These are phyloP conservation scores for Xylaria sp. DNA, from an alignment of 2,329 filamentous ascomycete species.

Conservation along the genomic window DNA sequence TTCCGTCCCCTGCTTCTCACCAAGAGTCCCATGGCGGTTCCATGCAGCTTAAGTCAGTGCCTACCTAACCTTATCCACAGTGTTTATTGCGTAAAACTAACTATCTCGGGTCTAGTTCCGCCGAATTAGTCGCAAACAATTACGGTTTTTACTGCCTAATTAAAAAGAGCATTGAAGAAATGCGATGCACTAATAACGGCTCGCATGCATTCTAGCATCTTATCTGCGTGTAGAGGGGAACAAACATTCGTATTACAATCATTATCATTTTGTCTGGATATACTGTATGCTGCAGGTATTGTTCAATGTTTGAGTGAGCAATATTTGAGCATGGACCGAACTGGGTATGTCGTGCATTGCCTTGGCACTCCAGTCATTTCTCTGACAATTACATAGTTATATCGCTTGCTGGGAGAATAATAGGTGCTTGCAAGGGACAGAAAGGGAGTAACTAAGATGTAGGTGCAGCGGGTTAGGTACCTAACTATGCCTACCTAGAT, in stretches of 20 bases:
- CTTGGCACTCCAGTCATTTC: slow-evolving; percentile 24
- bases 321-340: background rate
- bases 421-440: too few species aligned
- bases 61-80: slow-evolving; percentile 2
- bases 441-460: background rate
- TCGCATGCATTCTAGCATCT: slow-evolving; percentile 4
- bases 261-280: background rate
- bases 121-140: slow-evolving; percentile 16
- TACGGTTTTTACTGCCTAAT: slow-evolving; percentile 26
- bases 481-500: too few species aligned
- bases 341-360: slow-evolving; percentile 8
- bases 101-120: slow-evolving; percentile 22
- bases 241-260: slow-evolving; percentile 18
- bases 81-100: slow-evolving; percentile 13
- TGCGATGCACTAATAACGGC: slow-evolving; percentile 12
- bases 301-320: background rate
- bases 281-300: background rate
- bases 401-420: slow-evolving; percentile 9
- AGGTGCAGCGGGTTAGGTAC: background rate
- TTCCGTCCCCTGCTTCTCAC: slow-evolving; percentile 20
- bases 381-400: background rate
- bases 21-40: background rate
- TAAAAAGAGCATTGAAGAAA: slow-evolving; percentile 4
- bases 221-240: background rate
- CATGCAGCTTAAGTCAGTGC: slow-evolving; percentile 14